Base-by-base conservation (phyloP, 176 grass and related monocot genomes). In the Bothriochloa decipiens region DNA sequence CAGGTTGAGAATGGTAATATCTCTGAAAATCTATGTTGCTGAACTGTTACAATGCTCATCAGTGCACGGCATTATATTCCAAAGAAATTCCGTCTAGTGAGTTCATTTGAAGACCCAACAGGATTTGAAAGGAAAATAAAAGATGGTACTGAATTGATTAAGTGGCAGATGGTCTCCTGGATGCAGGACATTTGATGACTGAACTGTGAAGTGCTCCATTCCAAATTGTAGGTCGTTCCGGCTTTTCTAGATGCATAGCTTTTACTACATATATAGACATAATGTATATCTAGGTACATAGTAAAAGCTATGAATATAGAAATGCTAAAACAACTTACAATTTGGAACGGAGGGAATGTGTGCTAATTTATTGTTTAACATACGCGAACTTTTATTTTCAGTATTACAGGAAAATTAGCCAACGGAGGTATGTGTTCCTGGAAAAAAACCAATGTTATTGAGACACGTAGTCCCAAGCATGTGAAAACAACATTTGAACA, bases 401-500 rank as follows among this genome's bases (percentile, higher is more conserved):
- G 17, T 20, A 53, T 7, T 53, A 16, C 50, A 18, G 6, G 50
- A 53, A 55, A 53, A 53, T 53, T 53, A 53, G 50, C 50, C 50
- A 53, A 18, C 5, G 50, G 50, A 57, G 18, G 18, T 22, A 57
- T 57, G 52, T 8, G 20, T 22, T 22, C 18, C 22, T 9, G 18
- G 52, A 57, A 57, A 57, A 22, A 22, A 57, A 6, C 52, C 22
- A 8, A 8, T n/a, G 18, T 22, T n/a, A 58, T n/a, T n/a, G 53
- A 58, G 53, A 58, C 7, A 9, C 20, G 17, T 5, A n/a, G 53
- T n/a, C 7, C n/a, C 52, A n/a, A n/a, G n/a, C n/a, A n/a, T n/a
- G n/a, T n/a, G n/a, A 81, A 81, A 52, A 70, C 23, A 77, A 73
- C 27, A 65, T 46, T 52, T 57, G 66, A 61, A 77, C 67, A 87